Evolutionary conservation across 306 rosid species (phyloP), one percentile per base, ranked within the genome.

Genomic region (Quercus berberidifolia): DNA sequence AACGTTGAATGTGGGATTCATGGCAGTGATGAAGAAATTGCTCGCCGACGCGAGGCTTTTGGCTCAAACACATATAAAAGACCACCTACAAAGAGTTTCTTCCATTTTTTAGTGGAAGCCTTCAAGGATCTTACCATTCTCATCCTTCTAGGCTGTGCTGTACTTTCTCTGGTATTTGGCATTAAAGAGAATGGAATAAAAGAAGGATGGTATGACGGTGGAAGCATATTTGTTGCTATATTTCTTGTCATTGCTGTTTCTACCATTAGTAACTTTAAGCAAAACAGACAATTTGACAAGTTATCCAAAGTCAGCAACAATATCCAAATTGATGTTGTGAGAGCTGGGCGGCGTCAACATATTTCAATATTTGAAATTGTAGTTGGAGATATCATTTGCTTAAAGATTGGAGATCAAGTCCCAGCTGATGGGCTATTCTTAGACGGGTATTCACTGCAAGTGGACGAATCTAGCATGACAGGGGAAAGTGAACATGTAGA

Each of bases 181-280:
- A 80, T 84, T 20, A 79, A 57, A 13, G 80, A 79, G n/a, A 9
- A 82, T 2, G 88, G 90, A 17, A 41, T 77, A 0, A 82, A 84
- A 23, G 85, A 84, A 26, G 88, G 88, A 1, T 87, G 86, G 90
- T 76, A 73, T 5, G 88, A 84, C 2, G 88, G 90, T 0, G 86
- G 77, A 51, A 84, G 90, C 75, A 82, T 84, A 2, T 79, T 77
- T 19, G 23, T 74, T 57, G 89, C 87, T 2, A 71, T 88, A 26
- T 69, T 85, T 43, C 59, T 88, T 1, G 83, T 83, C 12, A 56
- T 84, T 54, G 35, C 17, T 15, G 30, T 80, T 6, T 73, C 76
- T 0, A 56, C 85, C 9, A 11, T 54, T 5, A 81, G 89, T 28
- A 80, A 83, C 9, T 51, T 73, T 60, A 51, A 38, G 57, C 84